Evolutionary conservation across 1,139 yeast genomes (phyloP).

Genomic region (Debaryomycetaceae sp.): DNA sequence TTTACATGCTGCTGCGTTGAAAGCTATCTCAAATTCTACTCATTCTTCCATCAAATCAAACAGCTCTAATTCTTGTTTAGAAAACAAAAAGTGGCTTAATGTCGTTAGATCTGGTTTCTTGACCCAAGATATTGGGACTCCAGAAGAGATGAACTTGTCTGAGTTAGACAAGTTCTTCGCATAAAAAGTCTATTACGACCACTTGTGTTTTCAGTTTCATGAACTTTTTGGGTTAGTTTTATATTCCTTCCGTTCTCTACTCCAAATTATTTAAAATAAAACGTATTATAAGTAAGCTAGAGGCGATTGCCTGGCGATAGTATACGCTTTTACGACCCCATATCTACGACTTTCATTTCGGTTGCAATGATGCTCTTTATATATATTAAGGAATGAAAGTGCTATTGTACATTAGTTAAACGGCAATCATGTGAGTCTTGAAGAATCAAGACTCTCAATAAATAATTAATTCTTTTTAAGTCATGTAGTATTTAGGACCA

Average conservation of each 20-base stretch:
- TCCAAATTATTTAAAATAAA: too few relatives aligned
- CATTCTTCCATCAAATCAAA: constrained; percentile 6
- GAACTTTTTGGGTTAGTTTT: neutral
- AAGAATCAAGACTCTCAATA: neutral
- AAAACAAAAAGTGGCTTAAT: constrained; percentile 62
- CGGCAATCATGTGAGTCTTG: neutral
- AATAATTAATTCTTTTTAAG: constrained; percentile 26
- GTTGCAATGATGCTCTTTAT: too few relatives aligned
- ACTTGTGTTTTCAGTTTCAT: neutral
- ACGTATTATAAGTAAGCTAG: neutral
- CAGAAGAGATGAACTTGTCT: constrained; percentile 71
- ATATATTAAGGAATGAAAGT: too few relatives aligned
- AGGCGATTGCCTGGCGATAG: neutral
- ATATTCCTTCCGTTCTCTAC: neutral
- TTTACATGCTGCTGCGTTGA: constrained; percentile 66
- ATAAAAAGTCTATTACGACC: constrained; percentile 11
- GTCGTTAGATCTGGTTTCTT: constrained; percentile 72
- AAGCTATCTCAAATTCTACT: constrained; percentile 37
- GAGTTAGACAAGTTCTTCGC: constrained; percentile 67
- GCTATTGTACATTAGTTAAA: neutral
- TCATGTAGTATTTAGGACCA: constrained; percentile 91
- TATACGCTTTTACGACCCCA: too few relatives aligned
- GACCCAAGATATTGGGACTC: constrained; percentile 71
- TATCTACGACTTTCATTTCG: too few relatives aligned
- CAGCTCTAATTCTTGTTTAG: constrained; percentile 11